A percentile compares a stretch with the other conserved stretches of the same genome.
These are phyloP conservation scores for Neurospora pannonica DNA, from an alignment of 495 filamentous ascomycete species.

Conservation along the genomic window DNA sequence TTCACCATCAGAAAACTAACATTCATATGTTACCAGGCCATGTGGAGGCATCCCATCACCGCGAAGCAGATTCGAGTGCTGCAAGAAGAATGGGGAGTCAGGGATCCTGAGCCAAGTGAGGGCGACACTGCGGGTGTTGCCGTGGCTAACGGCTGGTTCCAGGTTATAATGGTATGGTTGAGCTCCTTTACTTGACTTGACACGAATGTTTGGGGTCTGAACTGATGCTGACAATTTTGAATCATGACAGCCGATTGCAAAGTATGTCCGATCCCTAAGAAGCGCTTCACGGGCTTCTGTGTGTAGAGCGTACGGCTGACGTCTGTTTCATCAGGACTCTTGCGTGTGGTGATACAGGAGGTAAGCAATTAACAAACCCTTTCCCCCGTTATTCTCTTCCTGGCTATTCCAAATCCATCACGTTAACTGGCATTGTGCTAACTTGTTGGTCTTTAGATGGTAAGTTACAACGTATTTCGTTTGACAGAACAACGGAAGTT, in stretches of 20 bases:
- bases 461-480: background rate
- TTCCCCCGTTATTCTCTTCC: background rate
- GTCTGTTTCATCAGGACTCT: background rate
- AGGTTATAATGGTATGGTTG: conserved; percentile 47
- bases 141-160: conserved; percentile 54
- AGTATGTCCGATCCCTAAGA: background rate
- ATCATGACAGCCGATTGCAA: conserved; percentile 10
- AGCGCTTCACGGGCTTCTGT: no score
- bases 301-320: no score
- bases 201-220: background rate
- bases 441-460: conserved; percentile 4
- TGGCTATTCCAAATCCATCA: background rate
- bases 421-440: background rate
- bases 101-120: conserved; percentile 39
- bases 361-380: conserved; percentile 3
- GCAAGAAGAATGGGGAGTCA: conserved; percentile 61
- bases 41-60: conserved; percentile 84
- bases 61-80: conserved; percentile 57
- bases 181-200: background rate
- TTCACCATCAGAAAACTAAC: background rate
- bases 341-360: conserved; percentile 25
- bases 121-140: conserved; percentile 15
- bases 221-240: background rate
- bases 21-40: conserved; percentile 33
- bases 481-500: background rate